Evolutionary conservation across 345 rosid species (phyloP).

Genomic region (Populus tremula): DNA sequence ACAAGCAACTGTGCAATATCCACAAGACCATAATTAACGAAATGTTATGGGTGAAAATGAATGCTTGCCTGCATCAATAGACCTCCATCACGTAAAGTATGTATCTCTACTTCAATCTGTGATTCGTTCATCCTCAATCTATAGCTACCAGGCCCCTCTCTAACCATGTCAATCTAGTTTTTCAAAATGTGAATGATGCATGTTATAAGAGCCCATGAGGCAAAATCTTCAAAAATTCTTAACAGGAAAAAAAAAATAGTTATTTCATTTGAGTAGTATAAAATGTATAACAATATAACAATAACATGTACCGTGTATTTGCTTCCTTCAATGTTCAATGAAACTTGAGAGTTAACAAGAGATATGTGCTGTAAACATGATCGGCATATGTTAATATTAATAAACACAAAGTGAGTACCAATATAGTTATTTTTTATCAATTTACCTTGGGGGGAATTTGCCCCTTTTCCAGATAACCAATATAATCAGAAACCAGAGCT

Average conservation of each 20-base stretch:
- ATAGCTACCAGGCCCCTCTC: slow-evolving; percentile 95
- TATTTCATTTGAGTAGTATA: background rate
- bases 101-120: slow-evolving; percentile 92
- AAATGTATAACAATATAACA: slow-evolving; percentile 9
- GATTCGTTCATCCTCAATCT: slow-evolving; percentile 82
- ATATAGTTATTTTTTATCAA: background rate
- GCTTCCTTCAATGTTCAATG: slow-evolving; percentile 98
- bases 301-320: slow-evolving; percentile 68
- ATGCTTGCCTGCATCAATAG: slow-evolving; percentile 92
- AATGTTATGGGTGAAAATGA: background rate
- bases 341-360: slow-evolving; percentile 91
- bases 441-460: slow-evolving; percentile 99
- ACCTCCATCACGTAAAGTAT: slow-evolving; percentile 98
- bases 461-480: slow-evolving; percentile 98
- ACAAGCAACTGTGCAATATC: background rate
- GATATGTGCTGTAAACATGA: slow-evolving; percentile 80
- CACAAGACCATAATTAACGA: background rate
- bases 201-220: slow-evolving; percentile 5
- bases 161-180: slow-evolving; percentile 79
- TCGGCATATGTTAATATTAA: slow-evolving; percentile 15
- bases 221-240: background rate
- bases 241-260: background rate
- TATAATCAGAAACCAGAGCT: slow-evolving; percentile 91
- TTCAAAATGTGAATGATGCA: slow-evolving; percentile 16
- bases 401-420: slow-evolving; percentile 11